A percentile compares a stretch with the other conserved stretches of the same genome.
These are phyloP conservation scores for Thyridium curvatum DNA, from an alignment of 2,329 filamentous ascomycete species.

Conservation along the genomic window DNA sequence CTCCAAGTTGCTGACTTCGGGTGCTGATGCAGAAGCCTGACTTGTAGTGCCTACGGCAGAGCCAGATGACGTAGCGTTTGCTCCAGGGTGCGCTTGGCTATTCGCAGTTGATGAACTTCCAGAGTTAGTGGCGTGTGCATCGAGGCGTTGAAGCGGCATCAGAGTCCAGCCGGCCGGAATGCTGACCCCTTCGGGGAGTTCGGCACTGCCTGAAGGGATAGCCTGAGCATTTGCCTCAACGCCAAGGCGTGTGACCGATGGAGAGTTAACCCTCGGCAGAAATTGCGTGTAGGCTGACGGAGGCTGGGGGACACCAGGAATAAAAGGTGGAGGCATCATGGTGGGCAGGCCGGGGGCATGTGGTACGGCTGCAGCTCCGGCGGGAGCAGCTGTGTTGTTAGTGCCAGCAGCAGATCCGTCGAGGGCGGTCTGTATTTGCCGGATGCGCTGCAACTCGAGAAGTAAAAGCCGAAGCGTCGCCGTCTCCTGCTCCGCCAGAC, in stretches of 20 bases:
- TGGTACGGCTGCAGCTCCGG: neutral
- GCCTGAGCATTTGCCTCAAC: conserved; percentile 36
- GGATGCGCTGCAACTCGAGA: conserved; percentile 60
- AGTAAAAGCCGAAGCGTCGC: conserved; percentile 62
- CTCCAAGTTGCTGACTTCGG: neutral
- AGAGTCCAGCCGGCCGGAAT: conserved; percentile 61
- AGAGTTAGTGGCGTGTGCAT: conserved; percentile 21
- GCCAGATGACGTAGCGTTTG: too few species aligned
- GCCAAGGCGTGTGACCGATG: conserved; percentile 41
- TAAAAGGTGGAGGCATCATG: conserved; percentile 12
- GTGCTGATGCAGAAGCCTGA: neutral
- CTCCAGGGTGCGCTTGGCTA: too few species aligned
- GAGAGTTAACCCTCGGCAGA: conserved; percentile 28
- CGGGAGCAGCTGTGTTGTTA: conserved; percentile 2
- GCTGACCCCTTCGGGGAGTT: conserved; percentile 57
- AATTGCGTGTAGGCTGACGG: conserved; percentile 6
- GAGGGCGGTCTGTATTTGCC: conserved; percentile 33
- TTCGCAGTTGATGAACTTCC: too few species aligned
- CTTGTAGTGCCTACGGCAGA: neutral
- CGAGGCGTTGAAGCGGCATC: conserved; percentile 52
- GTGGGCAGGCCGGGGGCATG: conserved; percentile 9
- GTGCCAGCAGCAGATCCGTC: conserved; percentile 6
- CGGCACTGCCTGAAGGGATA: conserved; percentile 54
- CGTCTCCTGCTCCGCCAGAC: conserved; percentile 60
- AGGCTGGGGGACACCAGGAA: conserved; percentile 6